Percentiles rank a stretch among this genome's conserved stretches.
These are phyloP conservation scores for Starmerella sirachaensis DNA, from an alignment of 805 yeast genomes.

Conservation along the genomic window DNA sequence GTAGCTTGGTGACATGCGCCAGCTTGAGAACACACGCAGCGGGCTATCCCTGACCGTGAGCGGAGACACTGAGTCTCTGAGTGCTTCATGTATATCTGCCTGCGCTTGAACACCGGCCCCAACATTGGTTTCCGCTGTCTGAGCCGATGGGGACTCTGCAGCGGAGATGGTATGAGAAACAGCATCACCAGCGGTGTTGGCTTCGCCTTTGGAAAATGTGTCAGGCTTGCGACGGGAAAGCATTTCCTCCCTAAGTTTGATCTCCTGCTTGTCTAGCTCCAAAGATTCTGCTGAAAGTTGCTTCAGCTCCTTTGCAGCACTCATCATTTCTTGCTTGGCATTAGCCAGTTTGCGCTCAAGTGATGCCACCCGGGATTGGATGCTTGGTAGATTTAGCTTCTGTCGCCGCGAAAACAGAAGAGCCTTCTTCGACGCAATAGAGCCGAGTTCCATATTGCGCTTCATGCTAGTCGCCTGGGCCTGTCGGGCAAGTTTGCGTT, in stretches of 20 bases:
- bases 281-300: conserved; percentile 2
- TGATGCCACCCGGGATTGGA: conserved; percentile 8
- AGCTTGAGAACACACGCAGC: conserved; percentile 15
- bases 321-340: conserved; percentile 7
- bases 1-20: conserved; percentile 17
- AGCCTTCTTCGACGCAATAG: conserved; percentile 13
- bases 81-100: background rate
- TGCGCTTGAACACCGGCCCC: background rate
- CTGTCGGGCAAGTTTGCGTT: conserved; percentile 5
- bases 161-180: too few relatives aligned
- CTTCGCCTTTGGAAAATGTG: too few relatives aligned
- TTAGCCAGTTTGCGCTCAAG: conserved; percentile 12
- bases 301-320: conserved; percentile 7
- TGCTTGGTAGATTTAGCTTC: conserved; percentile 1
- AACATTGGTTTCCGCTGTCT: too few relatives aligned
- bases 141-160: too few relatives aligned
- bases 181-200: background rate
- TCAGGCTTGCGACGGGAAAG: too few relatives aligned
- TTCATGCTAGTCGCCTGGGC: conserved; percentile 2
- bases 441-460: conserved; percentile 7
- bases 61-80: background rate
- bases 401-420: conserved; percentile 6
- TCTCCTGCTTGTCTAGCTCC: conserved; percentile 11
- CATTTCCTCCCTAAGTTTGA: conserved; percentile 4
- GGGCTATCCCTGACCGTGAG: conserved; percentile 14